Evolutionary conservation across 1,139 yeast species (phyloP).

Genomic region (Lipomyces yarrowii): DNA sequence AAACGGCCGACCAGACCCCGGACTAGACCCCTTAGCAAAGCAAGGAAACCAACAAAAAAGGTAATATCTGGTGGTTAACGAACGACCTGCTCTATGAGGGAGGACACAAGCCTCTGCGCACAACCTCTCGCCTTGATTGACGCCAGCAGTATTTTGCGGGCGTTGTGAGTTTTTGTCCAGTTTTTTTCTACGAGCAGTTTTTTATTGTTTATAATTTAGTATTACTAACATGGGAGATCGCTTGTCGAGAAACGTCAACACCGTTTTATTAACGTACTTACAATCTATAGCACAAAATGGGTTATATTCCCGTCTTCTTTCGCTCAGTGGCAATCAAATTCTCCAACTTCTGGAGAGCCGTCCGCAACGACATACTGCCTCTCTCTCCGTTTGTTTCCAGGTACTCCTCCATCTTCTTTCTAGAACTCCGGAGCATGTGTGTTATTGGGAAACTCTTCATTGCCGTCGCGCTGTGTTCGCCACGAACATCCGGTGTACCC

Average conservation of each 20-base stretch:
- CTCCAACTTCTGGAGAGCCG: constrained; percentile 34
- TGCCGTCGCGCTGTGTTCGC: constrained; percentile 6
- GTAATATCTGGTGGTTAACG: no score
- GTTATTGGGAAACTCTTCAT: constrained; percentile 47
- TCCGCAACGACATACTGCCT: constrained; percentile 35
- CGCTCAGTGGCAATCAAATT: constrained; percentile 18
- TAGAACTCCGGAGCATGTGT: constrained; percentile 44
- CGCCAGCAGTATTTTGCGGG: no score
- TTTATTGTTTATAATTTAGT: no score
- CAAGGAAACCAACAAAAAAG: no score
- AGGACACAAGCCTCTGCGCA: no score
- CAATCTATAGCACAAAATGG: background rate
- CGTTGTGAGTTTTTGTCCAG: no score
- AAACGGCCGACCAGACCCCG: no score
- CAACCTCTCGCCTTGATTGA: no score
- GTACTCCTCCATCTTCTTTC: constrained; percentile 52
- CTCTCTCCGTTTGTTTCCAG: constrained; percentile 43
- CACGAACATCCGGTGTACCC: constrained; percentile 9
- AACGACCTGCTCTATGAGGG: no score
- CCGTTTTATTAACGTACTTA: background rate
- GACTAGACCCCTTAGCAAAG: no score
- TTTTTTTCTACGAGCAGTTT: no score
- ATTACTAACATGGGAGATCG: background rate
- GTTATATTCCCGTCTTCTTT: constrained; percentile 5
- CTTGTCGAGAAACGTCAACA: background rate